A percentile compares a stretch with the other conserved stretches of the same genome.
These are phyloP conservation scores for Mortierella sp. DNA, from an alignment of 371 early-diverging fungal species.

Conservation along the genomic window DNA sequence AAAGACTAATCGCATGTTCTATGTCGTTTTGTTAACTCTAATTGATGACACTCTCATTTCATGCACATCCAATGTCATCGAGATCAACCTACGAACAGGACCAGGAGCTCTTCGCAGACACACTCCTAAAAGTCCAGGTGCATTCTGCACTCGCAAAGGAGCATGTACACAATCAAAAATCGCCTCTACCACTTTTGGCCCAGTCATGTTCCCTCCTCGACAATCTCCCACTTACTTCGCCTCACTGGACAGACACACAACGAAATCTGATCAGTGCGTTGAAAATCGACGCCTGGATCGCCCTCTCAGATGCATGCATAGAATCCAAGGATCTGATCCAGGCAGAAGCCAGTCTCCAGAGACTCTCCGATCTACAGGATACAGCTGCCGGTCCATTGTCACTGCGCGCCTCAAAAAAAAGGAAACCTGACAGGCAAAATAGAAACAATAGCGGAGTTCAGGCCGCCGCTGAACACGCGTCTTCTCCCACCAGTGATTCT, in stretches of 20 bases:
- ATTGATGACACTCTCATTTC: neutral
- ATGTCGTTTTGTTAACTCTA: neutral
- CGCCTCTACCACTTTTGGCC: conserved; percentile 38
- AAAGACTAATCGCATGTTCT: too few species aligned
- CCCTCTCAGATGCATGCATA: conserved; percentile 37
- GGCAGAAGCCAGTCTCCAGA: conserved; percentile 37
- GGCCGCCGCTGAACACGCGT: too few species aligned
- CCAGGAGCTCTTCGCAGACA: conserved; percentile 46
- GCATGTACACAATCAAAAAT: conserved; percentile 27
- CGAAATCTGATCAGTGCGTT: conserved; percentile 17
- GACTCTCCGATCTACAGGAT: conserved; percentile 29
- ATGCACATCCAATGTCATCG: neutral
- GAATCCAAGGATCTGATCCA: conserved; percentile 32
- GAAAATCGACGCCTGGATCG: conserved; percentile 39
- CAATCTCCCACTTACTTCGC: conserved; percentile 26
- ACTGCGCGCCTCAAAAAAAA: conserved; percentile 18
- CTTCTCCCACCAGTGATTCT: neutral
- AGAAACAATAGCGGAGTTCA: neutral
- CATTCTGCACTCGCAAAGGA: conserved; percentile 37
- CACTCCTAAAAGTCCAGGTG: conserved; percentile 37
- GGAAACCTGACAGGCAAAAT: neutral
- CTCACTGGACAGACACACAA: conserved; percentile 25
- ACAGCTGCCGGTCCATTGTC: conserved; percentile 27
- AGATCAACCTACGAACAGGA: conserved; percentile 12
- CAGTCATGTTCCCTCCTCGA: conserved; percentile 47